Conservation (phyloP, 805 yeast genomes). For the Saccharomycopsis fermentans region DNA sequence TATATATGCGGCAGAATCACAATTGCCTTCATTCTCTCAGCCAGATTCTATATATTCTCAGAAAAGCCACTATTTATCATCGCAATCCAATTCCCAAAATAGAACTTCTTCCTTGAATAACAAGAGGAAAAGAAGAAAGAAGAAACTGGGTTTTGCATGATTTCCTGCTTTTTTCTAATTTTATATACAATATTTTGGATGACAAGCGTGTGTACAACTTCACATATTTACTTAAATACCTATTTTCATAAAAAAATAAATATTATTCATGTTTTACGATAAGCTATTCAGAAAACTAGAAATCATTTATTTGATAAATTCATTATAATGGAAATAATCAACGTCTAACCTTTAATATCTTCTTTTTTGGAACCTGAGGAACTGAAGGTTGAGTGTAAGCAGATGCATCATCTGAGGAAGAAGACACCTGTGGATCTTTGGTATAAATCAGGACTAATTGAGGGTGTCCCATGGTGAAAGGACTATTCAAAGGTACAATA, state of each 20-base stretch:
- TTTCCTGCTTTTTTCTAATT: too few species aligned
- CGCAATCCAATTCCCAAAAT: background rate
- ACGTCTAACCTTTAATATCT: constrained; percentile 53
- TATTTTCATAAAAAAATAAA: too few species aligned
- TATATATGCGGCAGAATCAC: background rate
- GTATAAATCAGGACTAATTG: constrained; percentile 63
- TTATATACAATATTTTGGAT: too few species aligned
- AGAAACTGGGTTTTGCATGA: background rate
- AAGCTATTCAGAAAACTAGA: background rate
- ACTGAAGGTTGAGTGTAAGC: constrained; percentile 20
- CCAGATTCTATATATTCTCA: background rate
- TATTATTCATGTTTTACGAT: too few species aligned
- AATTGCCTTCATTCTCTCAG: background rate
- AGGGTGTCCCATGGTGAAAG: constrained; percentile 74
- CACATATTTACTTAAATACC: too few species aligned
- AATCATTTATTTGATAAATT: background rate
- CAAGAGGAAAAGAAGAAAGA: background rate
- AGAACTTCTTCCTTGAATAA: background rate
- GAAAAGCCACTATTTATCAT: background rate
- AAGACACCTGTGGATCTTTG: constrained; percentile 36
- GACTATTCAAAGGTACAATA: constrained; percentile 81
- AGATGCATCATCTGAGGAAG: constrained; percentile 18
- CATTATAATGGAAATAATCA: background rate
- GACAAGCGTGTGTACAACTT: too few species aligned
- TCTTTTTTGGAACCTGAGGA: constrained; percentile 40